Evolutionary conservation across 1,139 yeast species (phyloP).

Genomic region (Hyphopichia burtonii): DNA sequence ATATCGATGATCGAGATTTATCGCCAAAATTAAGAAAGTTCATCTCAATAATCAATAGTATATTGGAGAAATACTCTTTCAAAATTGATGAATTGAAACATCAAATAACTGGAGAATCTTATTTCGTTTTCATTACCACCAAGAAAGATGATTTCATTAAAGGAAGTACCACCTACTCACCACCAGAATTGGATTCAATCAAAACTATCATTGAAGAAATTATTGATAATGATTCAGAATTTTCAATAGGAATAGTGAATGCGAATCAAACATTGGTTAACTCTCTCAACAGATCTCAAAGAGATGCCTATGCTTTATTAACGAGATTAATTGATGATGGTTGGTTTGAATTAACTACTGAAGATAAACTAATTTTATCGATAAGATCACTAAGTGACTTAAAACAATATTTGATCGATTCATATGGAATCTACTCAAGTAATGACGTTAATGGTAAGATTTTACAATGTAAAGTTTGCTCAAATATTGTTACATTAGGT

Average conservation of each 20-base stretch:
- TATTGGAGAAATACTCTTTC: constrained; percentile 42
- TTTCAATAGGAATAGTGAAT: constrained; percentile 26
- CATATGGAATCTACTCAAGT: constrained; percentile 35
- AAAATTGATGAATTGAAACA: constrained; percentile 40
- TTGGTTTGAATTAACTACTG: constrained; percentile 42
- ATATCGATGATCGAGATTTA: constrained; percentile 5
- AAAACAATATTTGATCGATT: constrained; percentile 40
- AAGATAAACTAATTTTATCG: constrained; percentile 35
- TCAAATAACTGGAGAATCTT: constrained; percentile 33
- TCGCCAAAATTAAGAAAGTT: constrained; percentile 17
- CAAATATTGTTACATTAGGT: constrained; percentile 59
- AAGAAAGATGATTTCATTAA: constrained; percentile 40
- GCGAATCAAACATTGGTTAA: constrained; percentile 28
- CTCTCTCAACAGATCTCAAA: constrained; percentile 20
- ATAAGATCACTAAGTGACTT: constrained; percentile 49
- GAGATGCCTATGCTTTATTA: constrained; percentile 38
- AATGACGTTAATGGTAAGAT: constrained; percentile 39
- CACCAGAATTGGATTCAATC: constrained; percentile 49
- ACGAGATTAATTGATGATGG: constrained; percentile 47
- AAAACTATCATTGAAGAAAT: constrained; percentile 49
- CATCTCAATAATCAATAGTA: constrained; percentile 38
- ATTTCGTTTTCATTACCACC: constrained; percentile 45
- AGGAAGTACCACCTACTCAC: constrained; percentile 39
- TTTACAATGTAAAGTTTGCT: constrained; percentile 51
- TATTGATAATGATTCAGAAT: constrained; percentile 23